A percentile compares a stretch with the other conserved stretches of the same genome.
phyloP scores from a whole-genome alignment of 1,139 yeast species.

The Candida pseudoviswanathii region DNA sequence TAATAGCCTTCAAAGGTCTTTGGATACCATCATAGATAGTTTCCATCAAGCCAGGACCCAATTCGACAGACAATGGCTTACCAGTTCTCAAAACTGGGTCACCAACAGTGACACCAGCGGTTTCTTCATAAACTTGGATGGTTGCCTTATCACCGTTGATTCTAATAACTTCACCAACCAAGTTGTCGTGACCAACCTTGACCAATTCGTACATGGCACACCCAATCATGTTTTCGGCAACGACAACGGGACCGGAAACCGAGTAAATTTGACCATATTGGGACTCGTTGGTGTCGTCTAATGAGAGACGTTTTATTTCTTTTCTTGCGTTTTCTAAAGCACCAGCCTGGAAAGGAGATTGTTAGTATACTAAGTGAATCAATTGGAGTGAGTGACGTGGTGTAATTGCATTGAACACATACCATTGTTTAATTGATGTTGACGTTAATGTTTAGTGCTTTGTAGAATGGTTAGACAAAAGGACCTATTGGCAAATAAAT shows the following conservation, averaged over 20 bases:
- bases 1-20: conserved; percentile 94
- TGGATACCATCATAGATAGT: conserved; percentile 99
- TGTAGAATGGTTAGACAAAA: not conserved
- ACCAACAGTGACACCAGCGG: conserved; percentile 98
- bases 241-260: conserved; percentile 96
- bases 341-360: conserved; percentile 66
- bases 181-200: conserved; percentile 93
- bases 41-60: conserved; percentile 99
- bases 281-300: conserved; percentile 74
- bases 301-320: conserved; percentile 81
- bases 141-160: conserved; percentile 96
- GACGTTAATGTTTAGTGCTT: not conserved
- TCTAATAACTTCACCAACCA: conserved; percentile 98
- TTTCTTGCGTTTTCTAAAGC: conserved; percentile 97
- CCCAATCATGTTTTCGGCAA: conserved; percentile 98
- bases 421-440: conserved; percentile 2
- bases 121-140: conserved; percentile 97
- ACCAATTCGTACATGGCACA: conserved; percentile 99
- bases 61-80: conserved; percentile 94
- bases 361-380: not conserved
- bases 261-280: conserved; percentile 89
- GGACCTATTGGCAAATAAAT: not conserved
- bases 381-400: not conserved
- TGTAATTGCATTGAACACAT: not conserved
- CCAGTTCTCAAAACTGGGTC: conserved; percentile 98